Percentiles rank a stretch among this genome's conserved stretches.
phyloP scores from a whole-genome alignment of 805 yeast genomes.

The Phaffomyces antillensis region DNA sequence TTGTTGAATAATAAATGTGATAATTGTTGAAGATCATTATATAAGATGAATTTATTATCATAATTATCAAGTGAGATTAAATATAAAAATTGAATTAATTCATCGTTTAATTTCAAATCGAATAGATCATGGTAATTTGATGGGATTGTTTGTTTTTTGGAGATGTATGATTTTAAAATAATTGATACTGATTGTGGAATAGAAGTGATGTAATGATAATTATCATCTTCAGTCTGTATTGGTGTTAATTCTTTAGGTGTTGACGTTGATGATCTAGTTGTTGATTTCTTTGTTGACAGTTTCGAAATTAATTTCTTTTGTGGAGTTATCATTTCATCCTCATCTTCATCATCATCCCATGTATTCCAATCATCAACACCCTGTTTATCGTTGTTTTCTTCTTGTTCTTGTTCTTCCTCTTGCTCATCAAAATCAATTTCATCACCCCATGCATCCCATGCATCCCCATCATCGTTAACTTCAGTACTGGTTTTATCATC shows the following conservation, averaged over 20 bases:
- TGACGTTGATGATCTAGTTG: slow-evolving; percentile 9
- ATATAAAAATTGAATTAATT: slow-evolving; percentile 10
- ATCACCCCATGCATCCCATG: slow-evolving; percentile 13
- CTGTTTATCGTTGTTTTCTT: not conserved
- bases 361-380: slow-evolving; percentile 19
- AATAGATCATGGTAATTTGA: slow-evolving; percentile 7
- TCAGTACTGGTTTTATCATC: no score
- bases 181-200: no score
- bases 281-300: slow-evolving; percentile 10
- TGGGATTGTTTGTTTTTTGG: slow-evolving; percentile 7
- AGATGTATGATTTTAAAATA: not conserved
- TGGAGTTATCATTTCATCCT: slow-evolving; percentile 1
- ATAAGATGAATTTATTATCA: slow-evolving; percentile 10
- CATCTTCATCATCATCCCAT: slow-evolving; percentile 18
- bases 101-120: slow-evolving; percentile 11
- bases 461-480: slow-evolving; percentile 4
- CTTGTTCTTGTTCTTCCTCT: slow-evolving; percentile 15
- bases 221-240: not conserved
- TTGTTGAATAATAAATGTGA: not conserved
- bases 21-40: slow-evolving; percentile 16
- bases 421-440: slow-evolving; percentile 17
- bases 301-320: slow-evolving; percentile 15
- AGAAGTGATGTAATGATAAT: slow-evolving; percentile 1
- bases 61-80: slow-evolving; percentile 14
- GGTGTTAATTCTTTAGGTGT: slow-evolving; percentile 2